These are phyloP conservation scores for Rhynchospora breviuscula DNA, from an alignment of 176 grass and related monocot species.

Conservation along the genomic window DNA sequence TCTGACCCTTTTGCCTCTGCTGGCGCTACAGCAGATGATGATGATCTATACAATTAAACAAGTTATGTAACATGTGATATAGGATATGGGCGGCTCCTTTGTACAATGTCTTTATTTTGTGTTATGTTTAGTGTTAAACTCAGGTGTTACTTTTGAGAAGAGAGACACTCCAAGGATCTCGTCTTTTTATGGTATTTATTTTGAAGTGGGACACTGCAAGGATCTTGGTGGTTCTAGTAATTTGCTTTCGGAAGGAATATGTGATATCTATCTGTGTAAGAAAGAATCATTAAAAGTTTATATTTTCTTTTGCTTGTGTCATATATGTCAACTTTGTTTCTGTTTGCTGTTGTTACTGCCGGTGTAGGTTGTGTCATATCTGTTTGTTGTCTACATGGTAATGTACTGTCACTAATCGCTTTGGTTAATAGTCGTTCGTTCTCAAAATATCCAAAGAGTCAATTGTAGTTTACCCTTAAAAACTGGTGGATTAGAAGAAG, in stretches of 20 bases:
- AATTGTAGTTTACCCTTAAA: too few species aligned
- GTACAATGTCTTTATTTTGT: constrained; percentile 1
- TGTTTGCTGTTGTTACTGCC: neutral
- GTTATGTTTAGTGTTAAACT: neutral
- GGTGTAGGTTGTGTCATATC: neutral
- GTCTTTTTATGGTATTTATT: neutral
- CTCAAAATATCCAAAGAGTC: too few species aligned
- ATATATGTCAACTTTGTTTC: neutral
- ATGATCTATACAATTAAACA: constrained; percentile 69
- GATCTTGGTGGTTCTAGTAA: neutral
- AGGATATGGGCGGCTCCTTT: neutral
- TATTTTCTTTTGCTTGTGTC: neutral
- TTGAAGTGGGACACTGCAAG: neutral
- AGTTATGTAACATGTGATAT: constrained; percentile 10
- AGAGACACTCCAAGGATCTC: neutral
- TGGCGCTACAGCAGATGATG: constrained; percentile 38
- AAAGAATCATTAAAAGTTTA: neutral
- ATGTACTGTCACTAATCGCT: too few species aligned
- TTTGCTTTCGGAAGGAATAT: neutral
- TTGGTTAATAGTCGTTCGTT: too few species aligned
- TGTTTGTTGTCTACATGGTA: too few species aligned
- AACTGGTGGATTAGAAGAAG: too few species aligned
- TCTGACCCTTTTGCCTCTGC: constrained; percentile 52
- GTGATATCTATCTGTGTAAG: neutral
- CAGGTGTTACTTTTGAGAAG: neutral